Evolutionary conservation across 2,329 filamentous ascomycete genomes (phyloP).

Genomic region (Teratosphaeria zuluensis): DNA sequence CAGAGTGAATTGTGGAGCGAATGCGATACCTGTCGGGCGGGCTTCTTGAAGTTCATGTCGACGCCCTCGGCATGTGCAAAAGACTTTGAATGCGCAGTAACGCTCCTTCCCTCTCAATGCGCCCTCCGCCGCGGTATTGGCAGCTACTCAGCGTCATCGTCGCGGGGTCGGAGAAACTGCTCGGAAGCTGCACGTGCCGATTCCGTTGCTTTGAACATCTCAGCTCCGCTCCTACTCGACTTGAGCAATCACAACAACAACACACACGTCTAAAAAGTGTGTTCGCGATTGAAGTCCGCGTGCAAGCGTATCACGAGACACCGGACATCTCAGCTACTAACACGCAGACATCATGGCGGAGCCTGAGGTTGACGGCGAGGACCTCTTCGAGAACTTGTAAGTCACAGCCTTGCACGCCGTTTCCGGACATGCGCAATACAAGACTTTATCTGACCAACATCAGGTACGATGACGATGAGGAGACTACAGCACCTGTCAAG

Average conservation of each 20-base stretch:
- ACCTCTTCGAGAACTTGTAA: slow-evolving; percentile 92
- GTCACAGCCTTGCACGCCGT: slow-evolving; percentile 23
- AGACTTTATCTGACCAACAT: slow-evolving; percentile 1
- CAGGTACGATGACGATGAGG: slow-evolving; percentile 39
- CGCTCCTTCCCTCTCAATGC: neutral
- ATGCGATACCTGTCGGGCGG: slow-evolving; percentile 32
- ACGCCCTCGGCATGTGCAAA: neutral
- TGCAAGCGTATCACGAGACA: no score
- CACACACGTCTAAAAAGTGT: no score
- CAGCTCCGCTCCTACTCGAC: neutral
- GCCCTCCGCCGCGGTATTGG: neutral
- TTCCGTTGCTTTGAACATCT: neutral
- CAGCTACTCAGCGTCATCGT: no score
- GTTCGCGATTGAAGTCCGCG: no score
- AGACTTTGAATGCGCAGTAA: neutral
- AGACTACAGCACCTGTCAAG: slow-evolving; percentile 3
- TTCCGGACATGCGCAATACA: neutral
- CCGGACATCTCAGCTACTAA: neutral
- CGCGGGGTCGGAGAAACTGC: neutral
- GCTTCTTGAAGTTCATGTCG: slow-evolving; percentile 36
- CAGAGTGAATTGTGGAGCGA: neutral
- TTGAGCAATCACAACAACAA: no score
- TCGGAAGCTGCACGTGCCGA: neutral
- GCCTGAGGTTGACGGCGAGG: slow-evolving; percentile 71
- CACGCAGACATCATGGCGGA: slow-evolving; percentile 57